A percentile compares a stretch with the other conserved stretches of the same genome.
Evolutionary conservation across 768 basidiomycete species (phyloP).

Genomic region (Clavaria fumosa): DNA sequence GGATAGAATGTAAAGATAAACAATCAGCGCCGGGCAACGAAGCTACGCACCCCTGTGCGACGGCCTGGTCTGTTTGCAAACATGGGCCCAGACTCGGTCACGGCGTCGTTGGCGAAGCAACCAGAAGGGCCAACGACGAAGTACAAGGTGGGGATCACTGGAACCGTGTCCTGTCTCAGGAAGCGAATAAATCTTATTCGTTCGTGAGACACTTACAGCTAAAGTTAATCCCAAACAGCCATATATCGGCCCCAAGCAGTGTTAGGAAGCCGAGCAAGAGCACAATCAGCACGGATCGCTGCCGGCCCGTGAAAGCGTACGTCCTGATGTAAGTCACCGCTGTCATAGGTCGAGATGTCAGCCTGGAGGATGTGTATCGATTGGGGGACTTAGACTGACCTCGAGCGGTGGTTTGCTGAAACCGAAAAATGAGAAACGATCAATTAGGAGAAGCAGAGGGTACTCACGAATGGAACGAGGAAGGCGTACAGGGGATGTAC

Average conservation of each 20-base stretch:
- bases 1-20: too few relatives aligned
- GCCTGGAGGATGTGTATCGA: neutral
- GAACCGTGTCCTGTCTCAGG: too few relatives aligned
- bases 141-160: slow-evolving; percentile 7
- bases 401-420: slow-evolving; percentile 12
- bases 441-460: neutral
- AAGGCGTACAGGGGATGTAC: slow-evolving; percentile 13
- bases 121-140: slow-evolving; percentile 4
- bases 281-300: slow-evolving; percentile 4
- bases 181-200: neutral
- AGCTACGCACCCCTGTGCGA: too few relatives aligned
- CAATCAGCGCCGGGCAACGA: too few relatives aligned
- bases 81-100: slow-evolving; percentile 1
- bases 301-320: slow-evolving; percentile 17
- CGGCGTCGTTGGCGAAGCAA: slow-evolving; percentile 9
- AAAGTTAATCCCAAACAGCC: slow-evolving; percentile 13
- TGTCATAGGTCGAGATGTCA: slow-evolving; percentile 4
- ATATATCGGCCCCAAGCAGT: slow-evolving; percentile 12
- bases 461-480: slow-evolving; percentile 14
- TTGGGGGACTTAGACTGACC: slow-evolving; percentile 4
- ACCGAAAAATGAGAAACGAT: neutral
- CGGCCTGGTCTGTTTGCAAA: too few relatives aligned
- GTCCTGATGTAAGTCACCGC: slow-evolving; percentile 15
- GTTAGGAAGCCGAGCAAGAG: slow-evolving; percentile 10
- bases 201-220: slow-evolving; percentile 8